Conservation (phyloP, 192 early-diverging fungal species). For the Linderina pennispora region DNA sequence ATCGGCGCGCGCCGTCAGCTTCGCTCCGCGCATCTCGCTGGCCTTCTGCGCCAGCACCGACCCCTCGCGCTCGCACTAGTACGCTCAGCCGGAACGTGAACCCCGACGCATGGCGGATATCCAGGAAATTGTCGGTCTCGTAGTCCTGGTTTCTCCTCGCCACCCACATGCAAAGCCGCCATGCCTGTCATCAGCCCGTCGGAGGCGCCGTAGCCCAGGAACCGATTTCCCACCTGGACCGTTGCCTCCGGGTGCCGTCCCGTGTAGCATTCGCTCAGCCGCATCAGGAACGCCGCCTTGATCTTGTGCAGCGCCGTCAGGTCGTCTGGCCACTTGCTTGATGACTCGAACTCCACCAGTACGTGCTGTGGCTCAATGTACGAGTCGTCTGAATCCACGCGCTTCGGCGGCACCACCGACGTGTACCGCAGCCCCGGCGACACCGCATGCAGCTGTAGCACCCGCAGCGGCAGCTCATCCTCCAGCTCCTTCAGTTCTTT, state of each 20-base stretch:
- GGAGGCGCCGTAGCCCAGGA: conserved; percentile 47
- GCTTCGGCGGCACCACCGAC: conserved; percentile 45
- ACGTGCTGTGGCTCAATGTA: conserved; percentile 71
- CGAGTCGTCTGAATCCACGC: conserved; percentile 39
- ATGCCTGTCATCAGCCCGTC: conserved; percentile 45
- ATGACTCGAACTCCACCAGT: conserved; percentile 76
- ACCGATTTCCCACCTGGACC: conserved; percentile 36
- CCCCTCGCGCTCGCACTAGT: conserved; percentile 63
- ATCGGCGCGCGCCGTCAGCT: conserved; percentile 41
- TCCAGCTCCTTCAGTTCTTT: conserved; percentile 26
- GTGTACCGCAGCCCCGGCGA: conserved; percentile 55
- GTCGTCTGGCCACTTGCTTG: conserved; percentile 86
- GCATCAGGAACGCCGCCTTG: conserved; percentile 83
- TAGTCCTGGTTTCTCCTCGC: conserved; percentile 21
- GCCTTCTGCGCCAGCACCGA: conserved; percentile 52
- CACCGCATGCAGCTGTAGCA: conserved; percentile 26
- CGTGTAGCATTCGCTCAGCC: conserved; percentile 57
- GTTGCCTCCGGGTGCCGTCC: conserved; percentile 29
- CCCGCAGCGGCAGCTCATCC: conserved; percentile 36
- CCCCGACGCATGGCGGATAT: conserved; percentile 63
- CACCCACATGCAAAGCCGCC: conserved; percentile 1
- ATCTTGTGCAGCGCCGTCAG: conserved; percentile 79
- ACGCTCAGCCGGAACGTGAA: conserved; percentile 80
- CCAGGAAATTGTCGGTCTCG: conserved; percentile 51
- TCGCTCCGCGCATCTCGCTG: conserved; percentile 21